phyloP scores from a whole-genome alignment of 176 grass and related monocot genomes.

The Avena sativa region DNA sequence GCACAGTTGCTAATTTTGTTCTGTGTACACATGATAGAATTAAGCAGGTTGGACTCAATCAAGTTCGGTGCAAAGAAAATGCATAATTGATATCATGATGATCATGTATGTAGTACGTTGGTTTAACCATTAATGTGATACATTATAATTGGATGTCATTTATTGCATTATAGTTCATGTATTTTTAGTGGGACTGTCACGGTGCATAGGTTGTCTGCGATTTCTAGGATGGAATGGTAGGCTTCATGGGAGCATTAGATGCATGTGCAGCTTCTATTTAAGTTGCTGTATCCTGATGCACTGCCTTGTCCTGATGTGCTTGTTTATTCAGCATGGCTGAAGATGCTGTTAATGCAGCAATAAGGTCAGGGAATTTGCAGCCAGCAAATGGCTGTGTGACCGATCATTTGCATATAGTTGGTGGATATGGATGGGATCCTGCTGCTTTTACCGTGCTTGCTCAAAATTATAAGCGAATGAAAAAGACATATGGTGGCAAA shows the following conservation, averaged over 20 bases:
- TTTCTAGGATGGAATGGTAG: conserved; percentile 6
- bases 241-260: background rate
- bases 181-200: background rate
- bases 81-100: background rate
- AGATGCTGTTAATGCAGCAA: conserved; percentile 85
- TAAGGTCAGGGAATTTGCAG: conserved; percentile 84
- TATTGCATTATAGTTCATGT: background rate
- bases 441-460: conserved; percentile 81
- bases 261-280: conserved; percentile 10
- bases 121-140: background rate
- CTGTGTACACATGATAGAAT: conserved; percentile 8
- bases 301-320: conserved; percentile 30
- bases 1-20: conserved; percentile 11
- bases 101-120: background rate
- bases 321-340: conserved; percentile 83
- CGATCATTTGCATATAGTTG: conserved; percentile 76
- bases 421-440: conserved; percentile 89
- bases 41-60: background rate
- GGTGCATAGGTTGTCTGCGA: background rate
- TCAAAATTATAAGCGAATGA: conserved; percentile 87
- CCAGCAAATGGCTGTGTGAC: conserved; percentile 83
- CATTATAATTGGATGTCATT: background rate
- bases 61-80: background rate
- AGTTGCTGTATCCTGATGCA: conserved; percentile 22
- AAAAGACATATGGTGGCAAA: conserved; percentile 78